These are phyloP conservation scores for Suillus spraguei DNA, from an alignment of 768 basidiomycete species.

Conservation along the genomic window DNA sequence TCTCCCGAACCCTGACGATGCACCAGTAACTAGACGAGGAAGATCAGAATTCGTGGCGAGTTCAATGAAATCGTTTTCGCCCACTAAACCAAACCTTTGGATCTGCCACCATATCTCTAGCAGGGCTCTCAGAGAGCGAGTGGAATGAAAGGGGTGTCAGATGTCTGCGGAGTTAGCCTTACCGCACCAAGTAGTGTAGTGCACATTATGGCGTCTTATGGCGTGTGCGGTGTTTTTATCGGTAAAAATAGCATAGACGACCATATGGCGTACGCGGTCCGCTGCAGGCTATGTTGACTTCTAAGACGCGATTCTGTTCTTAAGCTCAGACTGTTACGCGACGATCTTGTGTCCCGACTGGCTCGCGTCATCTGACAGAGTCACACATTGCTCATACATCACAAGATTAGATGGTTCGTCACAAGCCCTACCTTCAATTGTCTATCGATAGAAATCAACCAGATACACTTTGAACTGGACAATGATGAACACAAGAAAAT, in stretches of 20 bases:
- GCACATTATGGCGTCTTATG: background rate
- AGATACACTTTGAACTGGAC: background rate
- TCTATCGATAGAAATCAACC: background rate
- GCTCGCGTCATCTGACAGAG: background rate
- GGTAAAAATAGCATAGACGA: background rate
- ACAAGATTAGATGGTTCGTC: background rate
- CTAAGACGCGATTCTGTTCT: background rate
- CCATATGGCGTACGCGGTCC: background rate
- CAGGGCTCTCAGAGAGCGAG: background rate
- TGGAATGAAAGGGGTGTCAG: background rate
- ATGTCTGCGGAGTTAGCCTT: background rate
- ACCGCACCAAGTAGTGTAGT: background rate
- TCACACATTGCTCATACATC: background rate
- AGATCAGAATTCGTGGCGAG: background rate
- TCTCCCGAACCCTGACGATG: slow-evolving; percentile 42
- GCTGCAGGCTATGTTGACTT: background rate
- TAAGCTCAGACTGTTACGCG: background rate
- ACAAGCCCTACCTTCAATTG: background rate
- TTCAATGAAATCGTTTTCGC: background rate
- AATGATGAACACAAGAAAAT: background rate
- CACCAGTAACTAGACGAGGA: slow-evolving; percentile 31
- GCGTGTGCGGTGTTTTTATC: background rate
- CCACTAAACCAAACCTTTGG: slow-evolving; percentile 3
- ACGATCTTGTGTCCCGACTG: background rate
- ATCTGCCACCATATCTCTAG: slow-evolving; percentile 4